phyloP scores from a whole-genome alignment of 1,139 yeast genomes.

The Blastobotrys proliferans region DNA sequence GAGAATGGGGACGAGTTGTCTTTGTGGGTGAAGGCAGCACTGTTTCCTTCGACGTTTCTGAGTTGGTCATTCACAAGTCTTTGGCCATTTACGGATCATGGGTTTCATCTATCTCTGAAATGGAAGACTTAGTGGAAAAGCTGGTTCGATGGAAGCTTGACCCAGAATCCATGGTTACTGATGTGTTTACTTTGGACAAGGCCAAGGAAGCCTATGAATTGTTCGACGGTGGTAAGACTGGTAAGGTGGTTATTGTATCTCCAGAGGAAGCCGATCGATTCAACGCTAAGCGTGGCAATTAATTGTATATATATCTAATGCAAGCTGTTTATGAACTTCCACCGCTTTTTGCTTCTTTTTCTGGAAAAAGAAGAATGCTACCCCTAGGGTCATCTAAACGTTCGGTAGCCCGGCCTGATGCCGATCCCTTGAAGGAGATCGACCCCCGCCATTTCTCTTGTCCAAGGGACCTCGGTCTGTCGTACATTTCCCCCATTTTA shows the following conservation, averaged over 20 bases:
- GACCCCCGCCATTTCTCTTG: no score
- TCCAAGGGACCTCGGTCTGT: no score
- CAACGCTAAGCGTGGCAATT: conserved; percentile 1
- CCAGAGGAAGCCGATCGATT: conserved; percentile 15
- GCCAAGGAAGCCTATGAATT: conserved; percentile 17
- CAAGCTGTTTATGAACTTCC: no score
- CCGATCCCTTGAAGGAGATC: no score
- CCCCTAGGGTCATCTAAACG: no score
- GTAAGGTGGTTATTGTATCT: conserved; percentile 17
- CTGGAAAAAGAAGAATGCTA: no score
- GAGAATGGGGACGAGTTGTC: conserved; percentile 20
- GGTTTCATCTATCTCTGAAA: conserved; percentile 18
- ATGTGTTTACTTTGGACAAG: conserved; percentile 16
- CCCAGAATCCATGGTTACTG: conserved; percentile 17
- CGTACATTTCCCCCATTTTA: no score
- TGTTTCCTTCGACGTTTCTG: conserved; percentile 17
- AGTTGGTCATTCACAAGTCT: conserved; percentile 18
- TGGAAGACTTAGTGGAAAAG: conserved; percentile 20
- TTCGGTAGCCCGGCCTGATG: no score
- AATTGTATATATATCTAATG: conserved; percentile 1
- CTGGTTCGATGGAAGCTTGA: conserved; percentile 18
- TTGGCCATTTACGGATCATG: conserved; percentile 18
- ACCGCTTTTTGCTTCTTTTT: no score
- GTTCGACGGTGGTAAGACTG: conserved; percentile 18
- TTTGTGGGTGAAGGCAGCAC: conserved; percentile 20